A percentile compares a stretch with the other conserved stretches of the same genome.
Evolutionary conservation across 73 alveolate genomes (phyloP).

Genomic region (Tetrahymena thermophila): DNA sequence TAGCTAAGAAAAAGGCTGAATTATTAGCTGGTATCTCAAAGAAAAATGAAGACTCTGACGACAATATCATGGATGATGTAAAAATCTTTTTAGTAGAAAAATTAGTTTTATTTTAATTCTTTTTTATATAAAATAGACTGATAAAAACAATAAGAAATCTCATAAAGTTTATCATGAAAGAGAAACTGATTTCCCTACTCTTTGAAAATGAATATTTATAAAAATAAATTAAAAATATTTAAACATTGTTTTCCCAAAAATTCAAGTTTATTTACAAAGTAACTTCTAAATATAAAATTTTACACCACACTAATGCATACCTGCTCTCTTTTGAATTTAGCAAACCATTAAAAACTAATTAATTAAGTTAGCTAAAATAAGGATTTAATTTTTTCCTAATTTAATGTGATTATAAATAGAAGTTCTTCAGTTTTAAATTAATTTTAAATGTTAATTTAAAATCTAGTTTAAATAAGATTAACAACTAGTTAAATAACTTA

Average conservation of each 20-base stretch:
- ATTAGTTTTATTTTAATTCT: not conserved
- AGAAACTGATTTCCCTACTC: constrained; percentile 3
- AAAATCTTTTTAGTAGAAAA: not conserved
- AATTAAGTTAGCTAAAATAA: too few relatives aligned
- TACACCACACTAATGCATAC: too few relatives aligned
- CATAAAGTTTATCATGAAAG: not conserved
- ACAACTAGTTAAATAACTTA: too few relatives aligned
- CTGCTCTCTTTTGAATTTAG: too few relatives aligned
- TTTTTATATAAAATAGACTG: not conserved
- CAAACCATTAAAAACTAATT: too few relatives aligned
- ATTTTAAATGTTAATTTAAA: too few relatives aligned
- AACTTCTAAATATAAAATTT: too few relatives aligned
- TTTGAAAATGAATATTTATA: not conserved
- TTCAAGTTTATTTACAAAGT: not conserved
- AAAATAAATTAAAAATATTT: too few relatives aligned
- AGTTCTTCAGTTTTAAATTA: too few relatives aligned
- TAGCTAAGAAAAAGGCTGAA: not conserved
- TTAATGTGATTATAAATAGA: too few relatives aligned
- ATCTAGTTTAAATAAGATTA: too few relatives aligned
- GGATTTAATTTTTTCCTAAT: too few relatives aligned
- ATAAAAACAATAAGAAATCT: not conserved
- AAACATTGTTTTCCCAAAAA: not conserved
- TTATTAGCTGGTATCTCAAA: not conserved
- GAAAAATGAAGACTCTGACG: not conserved
- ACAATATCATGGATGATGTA: not conserved